Conservation (phyloP, 495 filamentous ascomycete genomes). For the Clavariopsis aquatica region DNA sequence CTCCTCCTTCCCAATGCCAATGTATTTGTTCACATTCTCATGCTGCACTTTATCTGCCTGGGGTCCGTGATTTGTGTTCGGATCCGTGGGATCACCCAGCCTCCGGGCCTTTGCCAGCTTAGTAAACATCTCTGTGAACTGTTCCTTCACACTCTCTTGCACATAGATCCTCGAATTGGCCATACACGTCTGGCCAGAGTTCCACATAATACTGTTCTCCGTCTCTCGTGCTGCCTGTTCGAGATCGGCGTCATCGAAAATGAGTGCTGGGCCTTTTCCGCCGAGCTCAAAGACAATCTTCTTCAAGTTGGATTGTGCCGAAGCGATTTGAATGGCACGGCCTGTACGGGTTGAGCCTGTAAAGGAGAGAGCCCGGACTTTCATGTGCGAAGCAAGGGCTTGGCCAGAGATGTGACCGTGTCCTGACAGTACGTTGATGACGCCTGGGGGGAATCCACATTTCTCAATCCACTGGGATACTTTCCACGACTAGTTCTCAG, state of each 20-base stretch:
- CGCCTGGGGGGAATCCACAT: slow-evolving; percentile 72
- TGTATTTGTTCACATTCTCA: slow-evolving; percentile 66
- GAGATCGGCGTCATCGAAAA: slow-evolving; percentile 69
- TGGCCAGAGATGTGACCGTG: slow-evolving; percentile 64
- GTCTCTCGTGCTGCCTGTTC: slow-evolving; percentile 72
- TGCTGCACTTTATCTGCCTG: slow-evolving; percentile 67
- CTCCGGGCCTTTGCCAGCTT: slow-evolving; percentile 66
- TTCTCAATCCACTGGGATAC: slow-evolving; percentile 59
- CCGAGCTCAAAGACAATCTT: slow-evolving; percentile 82
- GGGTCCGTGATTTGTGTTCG: slow-evolving; percentile 72
- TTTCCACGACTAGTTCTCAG: slow-evolving; percentile 62
- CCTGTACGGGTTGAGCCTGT: slow-evolving; percentile 77
- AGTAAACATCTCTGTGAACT: slow-evolving; percentile 63
- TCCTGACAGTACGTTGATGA: slow-evolving; percentile 79
- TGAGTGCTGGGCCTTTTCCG: slow-evolving; percentile 71
- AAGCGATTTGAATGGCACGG: slow-evolving; percentile 68
- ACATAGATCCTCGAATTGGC: slow-evolving; percentile 79
- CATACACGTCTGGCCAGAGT: slow-evolving; percentile 78
- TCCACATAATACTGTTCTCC: slow-evolving; percentile 85
- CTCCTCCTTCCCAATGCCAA: slow-evolving; percentile 63
- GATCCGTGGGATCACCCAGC: slow-evolving; percentile 65
- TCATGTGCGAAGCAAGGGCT: slow-evolving; percentile 64
- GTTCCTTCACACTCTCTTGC: slow-evolving; percentile 58
- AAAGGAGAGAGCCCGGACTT: slow-evolving; percentile 75
- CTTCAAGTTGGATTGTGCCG: slow-evolving; percentile 68